Evolutionary conservation across 2,329 filamentous ascomycete species (phyloP).

Genomic region (Cytospora chrysosperma): DNA sequence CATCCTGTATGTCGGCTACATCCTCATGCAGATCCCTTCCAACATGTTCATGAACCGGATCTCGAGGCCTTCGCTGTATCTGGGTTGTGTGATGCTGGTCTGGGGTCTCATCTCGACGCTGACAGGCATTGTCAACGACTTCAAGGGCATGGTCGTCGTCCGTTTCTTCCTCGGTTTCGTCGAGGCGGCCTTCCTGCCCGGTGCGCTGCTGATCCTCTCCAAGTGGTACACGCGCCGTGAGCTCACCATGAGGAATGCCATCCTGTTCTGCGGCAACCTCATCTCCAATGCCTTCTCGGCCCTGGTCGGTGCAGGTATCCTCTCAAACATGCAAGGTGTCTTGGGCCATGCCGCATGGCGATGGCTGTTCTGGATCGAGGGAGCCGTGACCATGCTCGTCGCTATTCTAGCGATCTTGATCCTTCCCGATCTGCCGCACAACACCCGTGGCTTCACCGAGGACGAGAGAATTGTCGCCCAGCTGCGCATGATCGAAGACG

Average conservation of each 20-base stretch:
- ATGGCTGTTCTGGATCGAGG: conserved; percentile 63
- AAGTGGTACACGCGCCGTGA: conserved; percentile 67
- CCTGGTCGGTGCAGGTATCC: conserved; percentile 57
- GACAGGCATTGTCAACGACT: conserved; percentile 52
- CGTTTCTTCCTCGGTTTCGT: conserved; percentile 62
- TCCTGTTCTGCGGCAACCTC: conserved; percentile 59
- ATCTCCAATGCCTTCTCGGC: conserved; percentile 61
- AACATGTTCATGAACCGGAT: conserved; percentile 59
- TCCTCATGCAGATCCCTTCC: conserved; percentile 62
- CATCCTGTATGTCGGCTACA: conserved; percentile 66
- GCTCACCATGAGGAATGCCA: conserved; percentile 53
- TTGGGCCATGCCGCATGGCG: conserved; percentile 57
- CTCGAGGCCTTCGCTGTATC: conserved; percentile 51
- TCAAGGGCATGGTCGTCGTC: conserved; percentile 52
- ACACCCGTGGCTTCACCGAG: conserved; percentile 57
- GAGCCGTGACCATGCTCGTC: conserved; percentile 49
- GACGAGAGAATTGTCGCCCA: conserved; percentile 57
- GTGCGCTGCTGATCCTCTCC: conserved; percentile 61
- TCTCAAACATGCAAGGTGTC: conserved; percentile 57
- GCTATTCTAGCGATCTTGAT: conserved; percentile 48
- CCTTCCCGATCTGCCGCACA: conserved; percentile 55
- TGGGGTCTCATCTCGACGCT: conserved; percentile 62
- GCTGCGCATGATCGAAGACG: conserved; percentile 56
- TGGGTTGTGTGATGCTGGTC: conserved; percentile 51
- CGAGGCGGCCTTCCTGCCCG: conserved; percentile 65